Evolutionary conservation across 2,329 filamentous ascomycete genomes (phyloP), one percentile per base, ranked within the genome.

Genomic region (Fulvia fulva): DNA sequence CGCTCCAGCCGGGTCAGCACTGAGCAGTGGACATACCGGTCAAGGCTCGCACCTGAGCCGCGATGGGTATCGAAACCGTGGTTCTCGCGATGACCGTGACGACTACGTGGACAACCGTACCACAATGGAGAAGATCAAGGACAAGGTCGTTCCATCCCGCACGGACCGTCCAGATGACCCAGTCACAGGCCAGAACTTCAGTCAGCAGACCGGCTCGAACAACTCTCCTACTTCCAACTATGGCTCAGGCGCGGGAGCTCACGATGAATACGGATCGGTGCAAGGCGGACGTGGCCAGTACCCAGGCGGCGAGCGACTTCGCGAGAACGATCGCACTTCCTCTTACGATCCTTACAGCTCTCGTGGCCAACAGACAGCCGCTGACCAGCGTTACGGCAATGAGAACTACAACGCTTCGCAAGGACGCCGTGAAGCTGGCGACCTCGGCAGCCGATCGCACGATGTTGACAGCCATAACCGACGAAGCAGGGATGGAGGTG

Each of bases 301-400:
- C 21, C 44, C 44, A 12, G 44, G 44, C 16, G 44, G 44, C 5
- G 44, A 47, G 8, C 22, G 44, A 23, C 44, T 47, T 23, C 44
- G 44, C 21, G 44, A 47, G 11, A 46, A 21, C n/a, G 14, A 34
- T 12, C 14, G 28, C 7, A 23, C 21, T 25, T 30, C 22, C 9
- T 37, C 63, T 6, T 57, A 51, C 28, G 55, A 65, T 28, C 61
- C 63, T 5, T 60, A 61, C 43, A 60, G 53, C 55, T 41, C 52
- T n/a, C 53, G 53, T 37, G 63, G 61, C 22, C 61, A 63, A 30
- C 50, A 57, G 12, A 52, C 43, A 16, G 57, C 57, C 14, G 55
- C 56, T 19, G 55, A 58, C 25, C 44, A 47, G 44, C 49, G 58
- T 55, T n/a, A 45, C 50, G 14, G 21, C 30, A 52, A 37, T 19